Evolutionary conservation across 139 green algal genomes (phyloP).

Genomic region (Chlamydomonas incerta): DNA sequence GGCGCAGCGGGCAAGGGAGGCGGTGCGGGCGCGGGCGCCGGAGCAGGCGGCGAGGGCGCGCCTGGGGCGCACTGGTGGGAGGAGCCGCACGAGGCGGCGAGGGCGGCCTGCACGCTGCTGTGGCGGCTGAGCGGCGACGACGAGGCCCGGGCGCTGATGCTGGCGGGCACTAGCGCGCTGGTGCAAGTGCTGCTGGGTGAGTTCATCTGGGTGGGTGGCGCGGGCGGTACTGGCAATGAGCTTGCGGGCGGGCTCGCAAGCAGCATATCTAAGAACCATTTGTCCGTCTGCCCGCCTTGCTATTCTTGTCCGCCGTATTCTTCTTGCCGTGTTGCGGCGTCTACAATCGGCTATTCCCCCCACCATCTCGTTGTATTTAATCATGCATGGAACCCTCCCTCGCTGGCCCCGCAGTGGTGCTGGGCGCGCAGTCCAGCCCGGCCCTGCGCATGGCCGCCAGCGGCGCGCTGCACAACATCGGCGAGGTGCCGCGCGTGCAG

Average conservation of each 20-base stretch:
- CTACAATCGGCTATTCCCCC: too few relatives aligned
- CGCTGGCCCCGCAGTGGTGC: slow-evolving; percentile 21
- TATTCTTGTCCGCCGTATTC: too few relatives aligned
- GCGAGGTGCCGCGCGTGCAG: slow-evolving; percentile 25
- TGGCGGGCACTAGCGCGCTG: slow-evolving; percentile 20
- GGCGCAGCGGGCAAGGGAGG: too few relatives aligned
- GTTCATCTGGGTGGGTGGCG: slow-evolving; percentile 20
- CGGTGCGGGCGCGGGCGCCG: not conserved
- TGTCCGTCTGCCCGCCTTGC: too few relatives aligned
- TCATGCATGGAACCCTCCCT: not conserved
- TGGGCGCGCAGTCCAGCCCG: slow-evolving; percentile 16
- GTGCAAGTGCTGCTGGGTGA: slow-evolving; percentile 39
- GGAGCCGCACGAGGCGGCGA: slow-evolving; percentile 12
- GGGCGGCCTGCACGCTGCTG: slow-evolving; percentile 22
- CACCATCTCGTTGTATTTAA: too few relatives aligned
- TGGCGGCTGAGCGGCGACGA: slow-evolving; percentile 14
- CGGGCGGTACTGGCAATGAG: not conserved
- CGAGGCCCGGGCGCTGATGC: slow-evolving; percentile 27
- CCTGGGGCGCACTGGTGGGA: not conserved
- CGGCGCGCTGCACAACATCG: slow-evolving; percentile 16
- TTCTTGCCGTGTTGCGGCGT: too few relatives aligned
- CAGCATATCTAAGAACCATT: too few relatives aligned
- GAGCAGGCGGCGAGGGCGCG: not conserved
- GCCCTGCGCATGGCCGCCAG: slow-evolving; percentile 31
- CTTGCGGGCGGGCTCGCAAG: too few relatives aligned